Base-by-base conservation (phyloP, 257 asterid genomes). In the Buddleja alternifolia region DNA sequence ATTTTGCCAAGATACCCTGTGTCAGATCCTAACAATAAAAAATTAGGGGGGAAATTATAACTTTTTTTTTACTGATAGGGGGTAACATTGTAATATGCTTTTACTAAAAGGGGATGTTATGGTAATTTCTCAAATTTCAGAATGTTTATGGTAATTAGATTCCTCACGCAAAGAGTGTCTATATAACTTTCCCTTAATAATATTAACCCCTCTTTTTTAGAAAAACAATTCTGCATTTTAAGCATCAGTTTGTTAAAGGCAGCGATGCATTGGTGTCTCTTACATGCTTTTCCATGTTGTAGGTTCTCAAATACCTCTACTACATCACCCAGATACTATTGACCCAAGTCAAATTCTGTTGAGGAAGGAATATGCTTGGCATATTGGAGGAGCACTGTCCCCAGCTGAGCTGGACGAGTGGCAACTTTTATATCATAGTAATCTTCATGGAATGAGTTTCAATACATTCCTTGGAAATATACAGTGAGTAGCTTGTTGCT, bases 351-450 rank as follows among this genome's bases (percentile, higher is more conserved):
- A 80, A 24, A 71, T 90, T 69, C 72, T 93, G 86, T 70, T 93
- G 69, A 87, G 81, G 77, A 83, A 83, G 74, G 96, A 85, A 84
- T 87, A 88, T 76, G 96, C 96, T 71, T 93, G 99, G 97, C 86
- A 81, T 76, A 84, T 93, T 66, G 91, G 93, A 39, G 99, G 96
- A 52, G 96, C 95, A 46, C 80, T 93, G 67, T 75, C 89, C 56
- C 81, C 75, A 20, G 63, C 66, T 14, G 96, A 86, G 59, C 78
- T 83, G 56, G 85, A 81, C 24, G 96, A 88, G 69, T 93, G 99
- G 99, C 85, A 82, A 73, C 97, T 93, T 71, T 70, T 87, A 70
- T 93, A 90, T 75, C 97, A 93, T 66, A 90, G 99, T 80, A 56
- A 83, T 24, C 60, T 87, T 52, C 90, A 90, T 72, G 99, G 97